phyloP scores from a whole-genome alignment of 495 filamentous ascomycete species.

The Xylaria bambusicola region DNA sequence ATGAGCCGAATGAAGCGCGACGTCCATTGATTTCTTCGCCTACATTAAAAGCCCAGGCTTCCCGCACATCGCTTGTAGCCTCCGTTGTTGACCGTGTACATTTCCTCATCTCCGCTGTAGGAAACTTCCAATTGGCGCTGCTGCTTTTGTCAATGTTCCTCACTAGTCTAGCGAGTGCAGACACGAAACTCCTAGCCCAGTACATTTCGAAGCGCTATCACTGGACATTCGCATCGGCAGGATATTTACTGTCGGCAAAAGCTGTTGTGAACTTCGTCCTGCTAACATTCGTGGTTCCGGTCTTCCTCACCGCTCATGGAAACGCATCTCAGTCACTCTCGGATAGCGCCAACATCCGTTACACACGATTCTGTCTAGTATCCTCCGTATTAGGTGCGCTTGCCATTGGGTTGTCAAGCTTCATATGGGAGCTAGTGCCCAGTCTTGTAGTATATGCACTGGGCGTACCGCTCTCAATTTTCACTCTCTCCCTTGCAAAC shows the following conservation, averaged over 20 bases:
- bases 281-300: constrained; percentile 40
- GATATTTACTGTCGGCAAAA: constrained; percentile 47
- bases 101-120: constrained; percentile 28
- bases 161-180: constrained; percentile 48
- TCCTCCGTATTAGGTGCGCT: constrained; percentile 43
- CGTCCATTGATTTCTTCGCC: constrained; percentile 36
- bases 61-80: constrained; percentile 15
- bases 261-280: constrained; percentile 46
- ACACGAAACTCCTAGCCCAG: constrained; percentile 48
- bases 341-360: constrained; percentile 32
- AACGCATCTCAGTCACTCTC: constrained; percentile 25
- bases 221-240: constrained; percentile 43
- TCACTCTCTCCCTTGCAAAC: constrained; percentile 44
- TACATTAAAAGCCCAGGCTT: constrained; percentile 26
- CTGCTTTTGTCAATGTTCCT: constrained; percentile 43
- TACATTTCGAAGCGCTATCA: constrained; percentile 47
- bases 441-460: constrained; percentile 45
- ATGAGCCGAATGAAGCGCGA: constrained; percentile 25
- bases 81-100: constrained; percentile 28
- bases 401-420: constrained; percentile 37
- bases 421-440: constrained; percentile 38
- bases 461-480: constrained; percentile 46
- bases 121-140: constrained; percentile 35
- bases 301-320: constrained; percentile 27
- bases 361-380: constrained; percentile 37